Evolutionary conservation across 2,329 filamentous ascomycete species (phyloP).

Genomic region (Penicillium psychrosexuale): DNA sequence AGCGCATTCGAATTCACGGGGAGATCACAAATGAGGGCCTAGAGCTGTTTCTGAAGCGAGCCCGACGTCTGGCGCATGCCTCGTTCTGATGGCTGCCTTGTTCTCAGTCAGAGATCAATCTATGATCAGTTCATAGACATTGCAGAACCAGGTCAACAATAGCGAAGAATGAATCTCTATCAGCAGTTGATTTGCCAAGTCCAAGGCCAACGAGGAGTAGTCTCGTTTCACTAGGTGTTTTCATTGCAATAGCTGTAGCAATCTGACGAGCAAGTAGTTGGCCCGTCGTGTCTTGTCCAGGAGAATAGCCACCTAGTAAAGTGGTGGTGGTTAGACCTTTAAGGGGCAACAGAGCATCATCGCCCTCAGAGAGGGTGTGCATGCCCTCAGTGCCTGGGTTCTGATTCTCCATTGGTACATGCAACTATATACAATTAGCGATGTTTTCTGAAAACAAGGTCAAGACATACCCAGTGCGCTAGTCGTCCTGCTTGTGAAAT

Average conservation of each 20-base stretch:
- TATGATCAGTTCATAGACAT: constrained; percentile 32
- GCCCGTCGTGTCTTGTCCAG: constrained; percentile 75
- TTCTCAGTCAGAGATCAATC: background rate
- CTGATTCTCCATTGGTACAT: constrained; percentile 34
- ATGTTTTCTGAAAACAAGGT: background rate
- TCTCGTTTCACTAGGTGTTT: constrained; percentile 61
- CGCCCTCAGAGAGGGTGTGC: constrained; percentile 42
- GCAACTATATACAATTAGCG: constrained; percentile 23
- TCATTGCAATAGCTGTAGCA: constrained; percentile 71
- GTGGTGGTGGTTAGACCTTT: constrained; percentile 82
- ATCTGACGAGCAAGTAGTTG: constrained; percentile 89
- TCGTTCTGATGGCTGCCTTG: background rate
- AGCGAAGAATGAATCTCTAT: constrained; percentile 43
- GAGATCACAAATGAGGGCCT: background rate
- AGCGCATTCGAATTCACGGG: background rate
- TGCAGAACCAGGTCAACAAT: constrained; percentile 44
- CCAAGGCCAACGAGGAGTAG: constrained; percentile 59
- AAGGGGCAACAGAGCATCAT: constrained; percentile 66
- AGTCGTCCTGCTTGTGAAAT: constrained; percentile 80
- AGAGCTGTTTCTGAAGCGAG: background rate
- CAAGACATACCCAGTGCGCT: constrained; percentile 76
- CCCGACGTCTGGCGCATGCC: background rate
- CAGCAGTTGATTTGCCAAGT: constrained; percentile 46
- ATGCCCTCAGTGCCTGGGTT: constrained; percentile 37
- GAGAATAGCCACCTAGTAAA: constrained; percentile 76